Conservation (phyloP, 495 filamentous ascomycete species). For the Xylaria curta region DNA sequence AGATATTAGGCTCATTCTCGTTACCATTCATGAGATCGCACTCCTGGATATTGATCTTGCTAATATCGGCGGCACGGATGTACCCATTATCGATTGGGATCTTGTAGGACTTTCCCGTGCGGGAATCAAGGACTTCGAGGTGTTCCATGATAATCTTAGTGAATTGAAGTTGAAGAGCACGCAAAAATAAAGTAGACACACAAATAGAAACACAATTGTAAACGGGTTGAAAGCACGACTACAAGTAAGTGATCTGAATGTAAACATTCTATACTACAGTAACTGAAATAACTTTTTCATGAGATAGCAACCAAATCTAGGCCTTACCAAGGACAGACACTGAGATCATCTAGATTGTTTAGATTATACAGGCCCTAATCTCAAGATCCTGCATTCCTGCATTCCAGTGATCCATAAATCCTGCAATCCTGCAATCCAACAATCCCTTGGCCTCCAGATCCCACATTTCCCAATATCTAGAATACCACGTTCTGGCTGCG, state of each 20-base stretch:
- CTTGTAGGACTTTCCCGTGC: slow-evolving; percentile 38
- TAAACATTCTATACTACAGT: not conserved
- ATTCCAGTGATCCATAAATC: slow-evolving; percentile 30
- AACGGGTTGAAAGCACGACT: not conserved
- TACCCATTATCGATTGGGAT: slow-evolving; percentile 47
- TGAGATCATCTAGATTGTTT: slow-evolving; percentile 12
- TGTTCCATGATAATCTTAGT: slow-evolving; percentile 30
- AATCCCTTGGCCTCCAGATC: slow-evolving; percentile 28
- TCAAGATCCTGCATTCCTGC: slow-evolving; percentile 38
- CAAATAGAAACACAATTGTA: not conserved
- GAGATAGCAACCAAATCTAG: not conserved
- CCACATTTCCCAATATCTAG: slow-evolving; percentile 19
- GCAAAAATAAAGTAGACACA: not conserved
- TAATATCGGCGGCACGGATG: slow-evolving; percentile 53
- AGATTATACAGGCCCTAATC: slow-evolving; percentile 26
- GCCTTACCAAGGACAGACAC: slow-evolving; percentile 10
- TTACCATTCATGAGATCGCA: not conserved
- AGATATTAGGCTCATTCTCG: not conserved
- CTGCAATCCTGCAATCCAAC: slow-evolving; percentile 30
- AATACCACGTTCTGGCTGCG: not conserved
- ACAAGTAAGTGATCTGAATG: slow-evolving; percentile 5
- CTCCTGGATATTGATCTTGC: slow-evolving; percentile 44
- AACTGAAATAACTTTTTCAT: not conserved
- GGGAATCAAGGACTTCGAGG: slow-evolving; percentile 38
- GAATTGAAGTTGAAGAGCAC: not conserved